Base-by-base conservation (phyloP, 345 rosid genomes). In the Chamaenerion angustifolium region DNA sequence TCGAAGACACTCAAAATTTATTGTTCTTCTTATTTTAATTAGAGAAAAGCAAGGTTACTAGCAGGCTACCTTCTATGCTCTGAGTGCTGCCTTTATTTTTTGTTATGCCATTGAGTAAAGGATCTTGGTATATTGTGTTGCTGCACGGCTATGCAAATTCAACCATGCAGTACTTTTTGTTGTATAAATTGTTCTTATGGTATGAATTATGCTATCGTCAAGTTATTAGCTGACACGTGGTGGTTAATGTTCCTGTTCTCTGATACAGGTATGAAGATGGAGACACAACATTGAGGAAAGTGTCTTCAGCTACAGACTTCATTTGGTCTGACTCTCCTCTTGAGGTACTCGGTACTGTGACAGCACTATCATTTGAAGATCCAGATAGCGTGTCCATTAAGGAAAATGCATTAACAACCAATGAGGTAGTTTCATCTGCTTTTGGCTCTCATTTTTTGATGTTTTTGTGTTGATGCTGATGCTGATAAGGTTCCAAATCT, bases 291-390 rank as follows among this genome's bases (percentile, higher is more conserved):
- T 60, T 85, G 60, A 76, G 86, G 63, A 87, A 66, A 70, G 83
- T 72, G 19, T 68, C 88, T 46, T 75, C 85, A 40, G 96, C 89
- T 40, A 60, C 89, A 60, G 95, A 87, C 57, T 92, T 92, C 58
- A 72, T 87, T 58, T 75, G 78, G 81, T 83, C 96, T n/a, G 88
- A 72, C 46, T 60, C 64, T 42, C 95, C 96, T 63, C 93, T 92
- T 51, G 98, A 92, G 70, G 40, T 87, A 66, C 96, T 92, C 57
- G 95, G 98, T 49, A 81, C 89, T 0, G 83, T 80, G 65, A 82
- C 95, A 52, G 67, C 81, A 45, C 72, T 92, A 71, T 53, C 76
- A 43, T 87, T 92, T 51, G 83, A 74, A 31, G 90, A 78, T 70
- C 58, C 78, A 40, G 60, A 73, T 48, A 78, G 82, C 53, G 54